Base-by-base conservation (phyloP, 495 filamentous ascomycete genomes). In the Hypoxylon subgilvum region DNA sequence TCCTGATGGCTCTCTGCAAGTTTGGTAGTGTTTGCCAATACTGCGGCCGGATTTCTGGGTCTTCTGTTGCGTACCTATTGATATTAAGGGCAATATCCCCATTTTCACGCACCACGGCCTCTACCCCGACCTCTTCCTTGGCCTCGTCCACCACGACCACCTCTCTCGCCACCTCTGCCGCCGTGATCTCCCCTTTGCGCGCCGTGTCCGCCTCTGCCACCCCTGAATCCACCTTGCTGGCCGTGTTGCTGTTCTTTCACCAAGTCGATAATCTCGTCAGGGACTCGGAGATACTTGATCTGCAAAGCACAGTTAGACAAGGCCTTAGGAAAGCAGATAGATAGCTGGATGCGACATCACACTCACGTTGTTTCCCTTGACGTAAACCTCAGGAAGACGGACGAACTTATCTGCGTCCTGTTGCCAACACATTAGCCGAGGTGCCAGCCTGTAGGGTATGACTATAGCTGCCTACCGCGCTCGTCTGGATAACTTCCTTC, bases 231-330 rank as follows among this genome's bases (percentile, higher is more conserved):
- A 19, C 74, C 66, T 21, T 71, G 65, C 67, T 92, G 87, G 36
- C 75, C 79, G 55, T 92, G 88, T 57, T 89, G 87, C 69, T 96
- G 91, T 35, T 97, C 93, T 78, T 91, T 96, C 9, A 93, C 92
- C 7, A 91, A 69, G 47, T 97, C 94, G 72, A 97, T 86, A 53
- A 97, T 94, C 69, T 97, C 92, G 71, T 97, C 93, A 39, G 91
- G 90, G 2, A 98, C 90, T 44, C 91, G 88, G 28, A 98, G 84
- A 75, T 96, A 98, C 82, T 98, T 98, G 79, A 98, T 98, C 94
- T 98, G 64, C 43, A 25, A 16, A 21, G 10, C 14, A 10, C 6
- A 7, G 32, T 57, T 40, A 22, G 52, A 40, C 17, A 52, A 21
- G 19, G 16, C 27, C 6, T 34, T 34, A 12, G 9, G 31, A 3